Evolutionary conservation across 164 flowering plant species (phyloP), one percentile per base, ranked within the genome.

Genomic region (Tetracentron sinense): DNA sequence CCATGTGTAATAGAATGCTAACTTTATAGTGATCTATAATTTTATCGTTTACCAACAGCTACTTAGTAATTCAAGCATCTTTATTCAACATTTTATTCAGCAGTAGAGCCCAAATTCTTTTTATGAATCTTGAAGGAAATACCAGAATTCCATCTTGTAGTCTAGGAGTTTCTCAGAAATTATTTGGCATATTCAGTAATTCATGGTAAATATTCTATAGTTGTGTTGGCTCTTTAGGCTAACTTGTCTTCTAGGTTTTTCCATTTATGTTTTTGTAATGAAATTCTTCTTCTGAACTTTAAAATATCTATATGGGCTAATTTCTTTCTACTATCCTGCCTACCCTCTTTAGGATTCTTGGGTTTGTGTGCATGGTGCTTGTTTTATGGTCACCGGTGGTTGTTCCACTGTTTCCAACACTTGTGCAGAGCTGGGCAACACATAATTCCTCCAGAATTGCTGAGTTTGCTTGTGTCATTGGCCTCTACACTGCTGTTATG

Each of bases 371-470:
- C 70, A 81, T 94, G 97, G 92, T 82, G 75, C 83, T 90, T 78
- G 82, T 94, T 70, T 69, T 94, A 27, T 94, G 99, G 99, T 79
- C 97, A 30, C 99, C 99, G 0, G 82, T 94, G 55, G 78, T 79
- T 56, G 73, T 94, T 68, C 99, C 99, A 27, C 65, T 91, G 58
- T 78, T 94, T 67, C 99, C 97, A 30, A 78, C 89, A 33, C 82
- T 94, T 52, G 81, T 91, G 61, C 93, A 81, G 63, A 76, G 83
- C 70, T 89, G 95, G 96, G 69, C 87, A 47, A 61, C 83, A 58
- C 78, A 73, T 51, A 85, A 50, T 25, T 72, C 96, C 27, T 75
- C 82, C 29, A 78, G 71, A 74, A 62, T 86, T 61, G 86, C 86
- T 58, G 85, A 79, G 72, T 70, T 87, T 72, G 81, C 75, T 80